Base-by-base conservation (phyloP, 2,329 filamentous ascomycete genomes). In the Phyllosticta citrichinensis region DNA sequence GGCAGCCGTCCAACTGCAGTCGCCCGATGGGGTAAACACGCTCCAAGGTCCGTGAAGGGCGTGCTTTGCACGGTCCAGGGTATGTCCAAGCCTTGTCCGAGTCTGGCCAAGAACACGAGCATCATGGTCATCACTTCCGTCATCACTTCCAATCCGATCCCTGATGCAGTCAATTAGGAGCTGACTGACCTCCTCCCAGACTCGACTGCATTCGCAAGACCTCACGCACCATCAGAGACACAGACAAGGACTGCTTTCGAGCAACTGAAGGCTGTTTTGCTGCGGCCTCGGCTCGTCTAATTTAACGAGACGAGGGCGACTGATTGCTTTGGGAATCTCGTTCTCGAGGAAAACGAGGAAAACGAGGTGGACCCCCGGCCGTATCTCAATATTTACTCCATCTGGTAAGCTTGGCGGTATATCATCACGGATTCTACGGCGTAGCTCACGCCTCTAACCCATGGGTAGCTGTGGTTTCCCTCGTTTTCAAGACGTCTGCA, bases 101-200 rank as follows among this genome's bases (percentile, higher is more conserved):
- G 40, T 47, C 40, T 55, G 52, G 57, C 20, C 52, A 55, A 51
- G 12, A 20, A 22, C 24, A 24, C 52, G 58, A 24, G 24, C 19
- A 53, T 61, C 58, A 35, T 24, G 58, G 30, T 30, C 54, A 56
- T 61, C 58, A 61, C 53, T 56, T 51, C 58, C 58, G 30, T 30
- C 54, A 56, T 61, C 58, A 61, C 53, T 61, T 51, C 58, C 58
- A 61, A 56, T 27, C 35, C 27, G 5, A 25, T 52, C 6, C 27
- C 25, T 40, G 54, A 22, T 27, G 51, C 54, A 47, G 54, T 47
- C 54, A 24, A 40, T 27, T 40, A 61, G 53, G 35, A 50, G 50
- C 40, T 53, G n/a, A 52, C 53, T 5, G 25, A 53, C 30, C 40
- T 52, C 53, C 12, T 22, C 27, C n/a, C 19, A 25, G 58, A 14